Percentiles rank a stretch among this genome's conserved stretches.
Evolutionary conservation across 495 filamentous ascomycete genomes (phyloP).

Genomic region (Daldinia caldariorum): DNA sequence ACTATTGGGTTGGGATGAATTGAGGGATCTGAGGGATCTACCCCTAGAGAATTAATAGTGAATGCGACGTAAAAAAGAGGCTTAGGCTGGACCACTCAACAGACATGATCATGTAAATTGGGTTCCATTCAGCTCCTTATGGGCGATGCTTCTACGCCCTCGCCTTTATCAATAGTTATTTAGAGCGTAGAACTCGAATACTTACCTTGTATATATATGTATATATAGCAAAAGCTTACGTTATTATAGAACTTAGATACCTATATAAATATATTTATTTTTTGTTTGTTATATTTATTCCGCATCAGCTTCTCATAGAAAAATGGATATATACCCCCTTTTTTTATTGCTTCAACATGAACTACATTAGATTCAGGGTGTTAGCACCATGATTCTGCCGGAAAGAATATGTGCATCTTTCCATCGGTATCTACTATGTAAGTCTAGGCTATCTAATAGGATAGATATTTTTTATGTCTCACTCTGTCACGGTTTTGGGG

Average conservation of each 20-base stretch:
- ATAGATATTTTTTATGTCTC: neutral
- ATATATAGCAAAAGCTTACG: neutral
- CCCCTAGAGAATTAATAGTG: conserved; percentile 15
- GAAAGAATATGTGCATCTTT: neutral
- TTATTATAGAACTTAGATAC: conserved; percentile 33
- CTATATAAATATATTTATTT: conserved; percentile 32
- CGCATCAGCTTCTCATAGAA: neutral
- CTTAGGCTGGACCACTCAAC: conserved; percentile 3
- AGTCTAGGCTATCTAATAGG: too few relatives aligned
- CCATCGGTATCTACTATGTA: too few relatives aligned
- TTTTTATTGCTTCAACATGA: neutral
- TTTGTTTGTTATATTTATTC: conserved; percentile 24
- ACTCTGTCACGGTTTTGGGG: too few relatives aligned
- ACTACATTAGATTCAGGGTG: neutral
- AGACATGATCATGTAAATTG: conserved; percentile 18
- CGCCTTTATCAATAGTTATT: neutral
- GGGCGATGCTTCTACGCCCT: conserved; percentile 12
- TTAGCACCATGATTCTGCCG: neutral
- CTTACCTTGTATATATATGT: conserved; percentile 11
- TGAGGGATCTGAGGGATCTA: conserved; percentile 14
- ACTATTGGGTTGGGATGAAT: conserved; percentile 13
- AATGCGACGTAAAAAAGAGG: conserved; percentile 13
- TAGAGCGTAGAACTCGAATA: neutral
- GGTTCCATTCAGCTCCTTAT: conserved; percentile 11
- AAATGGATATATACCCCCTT: neutral